A percentile compares a stretch with the other conserved stretches of the same genome.
Evolutionary conservation across 208 protist species (phyloP).

Genomic region (Crithidia fasciculata): DNA sequence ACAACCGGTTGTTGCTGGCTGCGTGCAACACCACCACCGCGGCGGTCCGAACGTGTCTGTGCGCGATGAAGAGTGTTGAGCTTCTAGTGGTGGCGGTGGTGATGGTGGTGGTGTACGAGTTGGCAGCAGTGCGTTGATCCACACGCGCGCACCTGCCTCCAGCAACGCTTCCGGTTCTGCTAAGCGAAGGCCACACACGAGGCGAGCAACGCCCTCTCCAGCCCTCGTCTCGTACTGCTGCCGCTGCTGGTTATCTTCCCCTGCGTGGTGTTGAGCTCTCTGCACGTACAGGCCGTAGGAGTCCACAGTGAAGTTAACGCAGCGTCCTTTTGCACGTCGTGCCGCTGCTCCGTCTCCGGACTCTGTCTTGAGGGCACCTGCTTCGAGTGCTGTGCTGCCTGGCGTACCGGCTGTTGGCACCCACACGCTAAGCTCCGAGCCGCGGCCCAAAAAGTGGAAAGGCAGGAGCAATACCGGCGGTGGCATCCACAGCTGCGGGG

Average conservation of each 20-base stretch:
- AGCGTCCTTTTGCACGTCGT: constrained; percentile 3
- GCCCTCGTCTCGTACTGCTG: neutral
- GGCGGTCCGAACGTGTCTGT: neutral
- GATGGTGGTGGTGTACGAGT: neutral
- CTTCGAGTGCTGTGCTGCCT: neutral
- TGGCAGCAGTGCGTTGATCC: constrained; percentile 13
- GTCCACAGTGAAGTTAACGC: constrained; percentile 10
- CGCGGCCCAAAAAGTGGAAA: constrained; percentile 53
- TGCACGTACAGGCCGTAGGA: constrained; percentile 17
- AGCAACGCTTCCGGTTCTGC: constrained; percentile 14
- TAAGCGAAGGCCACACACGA: constrained; percentile 17
- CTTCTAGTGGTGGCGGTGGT: neutral
- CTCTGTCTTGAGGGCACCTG: neutral
- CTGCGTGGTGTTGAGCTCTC: neutral
- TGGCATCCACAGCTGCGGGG: constrained; percentile 39
- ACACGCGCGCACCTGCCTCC: neutral
- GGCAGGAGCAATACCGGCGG: constrained; percentile 67
- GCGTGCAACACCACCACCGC: constrained; percentile 27
- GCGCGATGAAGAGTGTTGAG: neutral
- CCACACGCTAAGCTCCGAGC: constrained; percentile 53
- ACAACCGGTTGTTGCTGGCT: constrained; percentile 13
- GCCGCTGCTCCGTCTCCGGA: too few relatives aligned
- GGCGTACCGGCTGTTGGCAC: constrained; percentile 23
- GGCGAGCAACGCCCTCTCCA: neutral
- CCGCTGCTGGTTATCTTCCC: neutral